Base-by-base conservation (phyloP, 2,329 filamentous ascomycete species). In the Aspergillus sp. region DNA sequence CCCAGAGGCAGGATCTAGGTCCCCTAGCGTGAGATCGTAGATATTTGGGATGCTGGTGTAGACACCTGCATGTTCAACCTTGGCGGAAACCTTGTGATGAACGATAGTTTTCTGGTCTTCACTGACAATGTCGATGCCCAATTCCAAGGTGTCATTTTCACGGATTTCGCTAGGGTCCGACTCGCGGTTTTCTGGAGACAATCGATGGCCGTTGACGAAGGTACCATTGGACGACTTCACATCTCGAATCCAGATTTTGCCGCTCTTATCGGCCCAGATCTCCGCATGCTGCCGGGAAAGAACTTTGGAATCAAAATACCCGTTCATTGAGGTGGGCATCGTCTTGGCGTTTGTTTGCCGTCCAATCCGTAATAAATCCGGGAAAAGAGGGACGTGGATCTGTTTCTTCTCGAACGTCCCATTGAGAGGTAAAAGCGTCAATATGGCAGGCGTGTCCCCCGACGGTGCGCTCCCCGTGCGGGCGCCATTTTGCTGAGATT, bases 151-250 rank as follows among this genome's bases (percentile, higher is more conserved):
- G 63, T 98, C 93, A 55, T 88, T 84, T 49, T 91, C 89, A 60
- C 90, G 85, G 32, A 98, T 73, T 63, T 97, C 91, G 63, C 96
- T 88, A 0, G 93, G 90, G 51, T 97, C 93, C 0, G 91, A 97
- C 68, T 98, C 93, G 57, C 90, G 82, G 60, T 96, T 98, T 66
- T 98, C 93, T 45, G 83, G 87, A 2, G 93, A 97, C 49, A 98
- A 69, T 29, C 93, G 83, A 46, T 85, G 81, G 19, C 89, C 89
- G 60, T 98, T 98, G 57, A 98, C 91, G 67, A 98, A 98, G 1
- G 93, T 98, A 48, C 93, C 93, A 64, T 98, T 98, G 36, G 93
- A 98, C 0, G 93, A 97, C 69, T 97, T 98, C 58, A 98, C 86
- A 69, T 98, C 93, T 48, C 90, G 82, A 57, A 98, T 97, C 79